Base-by-base conservation (phyloP, 768 basidiomycete genomes). In the Pholiota conissans region DNA sequence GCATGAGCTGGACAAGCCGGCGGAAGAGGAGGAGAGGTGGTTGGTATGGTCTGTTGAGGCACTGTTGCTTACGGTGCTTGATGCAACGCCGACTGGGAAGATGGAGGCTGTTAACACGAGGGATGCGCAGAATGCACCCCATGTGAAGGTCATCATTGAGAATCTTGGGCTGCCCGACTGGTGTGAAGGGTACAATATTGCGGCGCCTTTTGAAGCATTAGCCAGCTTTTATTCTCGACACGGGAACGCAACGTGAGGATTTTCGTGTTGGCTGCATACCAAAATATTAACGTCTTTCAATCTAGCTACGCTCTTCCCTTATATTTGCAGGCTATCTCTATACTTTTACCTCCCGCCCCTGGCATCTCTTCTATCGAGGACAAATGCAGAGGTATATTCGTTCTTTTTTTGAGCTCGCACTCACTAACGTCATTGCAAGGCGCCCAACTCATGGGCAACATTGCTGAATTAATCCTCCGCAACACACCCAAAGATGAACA, bases 171-270 rank as follows among this genome's bases (percentile, higher is more conserved):
- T 89, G 49, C 88, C 89, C 1, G 58, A 65, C 18, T 90, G 89
- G 89, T 81, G 81, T 47, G 74, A 76, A 8, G 77, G 74, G 55
- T 77, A 79, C 20, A 86, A 90, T 61, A 70, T 90, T 24, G 86
- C 83, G 18, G 84, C 86, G 9, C 88, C 87, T 1, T 74, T 90
- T 30, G 87, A 88, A 62, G 83, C 86, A 0, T 75, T 91, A 3
- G 89, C 83, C 1, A 73, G 78, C 3, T 84, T 84, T 52, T 89
- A 90, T 60, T 80, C 81, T 3, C 73, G 75, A 30, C 72, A 73
- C 32, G 86, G 84, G 20, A 82, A 81, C 55, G 61, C 76, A n/a
- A 80, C 85, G 85, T 87, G 65, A 57, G 81, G 73, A 35, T 26
- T 3, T 16, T 8, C 11, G 18, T 13, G 10, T 16, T 5, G 14